Percentiles rank a stretch among this genome's conserved stretches.
Evolutionary conservation across 1,284 basidiomycete genomes (phyloP).

Genomic region (Melampsora abietis-canadensis): DNA sequence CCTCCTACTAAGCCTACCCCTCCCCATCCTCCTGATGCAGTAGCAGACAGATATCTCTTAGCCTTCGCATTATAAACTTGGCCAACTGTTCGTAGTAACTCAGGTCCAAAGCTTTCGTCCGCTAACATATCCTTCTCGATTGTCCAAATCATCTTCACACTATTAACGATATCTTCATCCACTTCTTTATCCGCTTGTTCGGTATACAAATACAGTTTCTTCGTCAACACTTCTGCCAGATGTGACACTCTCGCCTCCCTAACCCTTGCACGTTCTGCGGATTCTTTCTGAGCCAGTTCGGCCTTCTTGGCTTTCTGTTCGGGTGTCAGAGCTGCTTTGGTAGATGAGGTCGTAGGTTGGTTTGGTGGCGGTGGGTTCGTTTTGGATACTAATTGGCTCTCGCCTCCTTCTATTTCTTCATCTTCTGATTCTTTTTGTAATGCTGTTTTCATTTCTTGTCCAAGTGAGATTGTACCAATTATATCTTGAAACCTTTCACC

Average conservation of each 20-base stretch:
- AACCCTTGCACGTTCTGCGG: slow-evolving; percentile 50
- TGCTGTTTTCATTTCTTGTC: slow-evolving; percentile 93
- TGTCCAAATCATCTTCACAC: slow-evolving; percentile 51
- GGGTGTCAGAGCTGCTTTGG: slow-evolving; percentile 22
- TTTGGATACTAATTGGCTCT: slow-evolving; percentile 26
- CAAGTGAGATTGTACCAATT: slow-evolving; percentile 57
- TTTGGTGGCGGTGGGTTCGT: slow-evolving; percentile 3
- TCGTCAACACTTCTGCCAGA: slow-evolving; percentile 51
- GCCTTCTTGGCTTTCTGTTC: slow-evolving; percentile 51
- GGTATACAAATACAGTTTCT: slow-evolving; percentile 52
- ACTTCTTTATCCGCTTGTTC: slow-evolving; percentile 38
- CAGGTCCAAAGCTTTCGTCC: slow-evolving; percentile 86
- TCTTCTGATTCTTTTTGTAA: slow-evolving; percentile 85
- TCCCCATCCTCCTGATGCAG: slow-evolving; percentile 69
- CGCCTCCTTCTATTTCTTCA: slow-evolving; percentile 59
- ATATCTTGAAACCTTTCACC: slow-evolving; percentile 58
- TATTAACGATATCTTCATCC: slow-evolving; percentile 22
- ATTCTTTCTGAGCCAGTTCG: slow-evolving; percentile 49
- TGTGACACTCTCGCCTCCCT: slow-evolving; percentile 51
- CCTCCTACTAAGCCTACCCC: slow-evolving; percentile 66
- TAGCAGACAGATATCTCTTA: slow-evolving; percentile 58
- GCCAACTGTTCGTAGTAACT: slow-evolving; percentile 85
- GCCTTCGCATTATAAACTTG: slow-evolving; percentile 77
- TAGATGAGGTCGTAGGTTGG: neutral
- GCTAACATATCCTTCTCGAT: slow-evolving; percentile 64